Base-by-base conservation (phyloP, 2,329 filamentous ascomycete genomes). In the Polytolypa hystricis region DNA sequence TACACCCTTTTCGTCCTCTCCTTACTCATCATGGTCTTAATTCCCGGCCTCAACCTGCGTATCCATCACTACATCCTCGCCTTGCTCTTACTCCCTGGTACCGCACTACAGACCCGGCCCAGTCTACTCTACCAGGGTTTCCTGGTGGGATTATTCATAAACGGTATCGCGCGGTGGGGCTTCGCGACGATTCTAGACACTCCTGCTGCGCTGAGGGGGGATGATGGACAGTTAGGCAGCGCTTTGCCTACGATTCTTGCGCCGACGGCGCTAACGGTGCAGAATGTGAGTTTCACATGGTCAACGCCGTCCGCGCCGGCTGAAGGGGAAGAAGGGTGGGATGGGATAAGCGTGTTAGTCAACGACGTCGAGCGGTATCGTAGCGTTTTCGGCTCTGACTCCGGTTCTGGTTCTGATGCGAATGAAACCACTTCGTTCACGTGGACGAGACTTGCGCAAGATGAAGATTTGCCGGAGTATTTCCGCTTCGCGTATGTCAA, bases 11-110 rank as follows among this genome's bases (percentile, higher is more conserved):
- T 74, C 31, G 57, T 59, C 3, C 45, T 47, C 10, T 47, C 49
- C 5, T 48, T 75, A 1, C 46, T 73, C 0, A 46, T 64, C 17
- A 57, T 76, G 18, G 54, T 76, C n/a, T 58, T 67, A 1, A 57
- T 77, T 2, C 74, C 74, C 0, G 58, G 66, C 26, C 68, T 77
- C 58, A 71, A 70, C 42, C 61, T 78, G 14, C 67, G 74, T n/a
- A 74, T 78, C 40, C 74, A 78, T 46, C 74, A 78, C 47, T 78
- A 78, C 48, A 75, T 78, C 47, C 64, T 78, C 3, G 70, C 67
- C 1, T 60, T 78, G 0, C 56, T 78, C 3, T 61, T 78, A 2
- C 58, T 77, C 0, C 70, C 73, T 0, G 74, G 74, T 0, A 77
- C 74, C 2, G 62, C 64, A 0, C 64, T 77, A 46, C 74, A 77